These are phyloP conservation scores for Fraxinus angustifolia DNA, from an alignment of 305 asterid genomes.

Conservation along the genomic window DNA sequence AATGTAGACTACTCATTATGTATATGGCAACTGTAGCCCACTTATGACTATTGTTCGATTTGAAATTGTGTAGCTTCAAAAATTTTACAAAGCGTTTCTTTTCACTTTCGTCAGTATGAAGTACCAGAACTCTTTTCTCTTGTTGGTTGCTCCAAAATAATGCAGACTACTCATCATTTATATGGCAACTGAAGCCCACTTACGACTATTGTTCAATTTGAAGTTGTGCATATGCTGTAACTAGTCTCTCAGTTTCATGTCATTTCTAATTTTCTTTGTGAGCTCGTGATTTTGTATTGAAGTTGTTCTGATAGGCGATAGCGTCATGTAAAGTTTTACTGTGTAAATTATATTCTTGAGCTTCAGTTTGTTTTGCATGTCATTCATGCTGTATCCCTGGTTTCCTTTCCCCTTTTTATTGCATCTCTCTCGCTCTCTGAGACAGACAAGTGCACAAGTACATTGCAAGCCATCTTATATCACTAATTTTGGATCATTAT, in stretches of 20 bases:
- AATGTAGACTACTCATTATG: background rate
- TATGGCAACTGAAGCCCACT: constrained; percentile 17
- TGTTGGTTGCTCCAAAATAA: background rate
- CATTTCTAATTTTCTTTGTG: background rate
- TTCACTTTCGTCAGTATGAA: background rate
- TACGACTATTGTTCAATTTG: constrained; percentile 7
- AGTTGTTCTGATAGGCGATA: background rate
- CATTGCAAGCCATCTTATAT: background rate
- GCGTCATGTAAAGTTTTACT: background rate
- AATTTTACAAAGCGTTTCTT: constrained; percentile 13
- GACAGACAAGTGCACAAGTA: background rate
- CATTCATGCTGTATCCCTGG: background rate
- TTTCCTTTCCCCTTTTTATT: background rate
- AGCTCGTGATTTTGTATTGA: constrained; percentile 13
- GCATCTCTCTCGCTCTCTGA: background rate
- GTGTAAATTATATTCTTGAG: background rate
- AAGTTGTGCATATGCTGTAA: background rate
- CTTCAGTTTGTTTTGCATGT: background rate
- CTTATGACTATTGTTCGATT: constrained; percentile 12
- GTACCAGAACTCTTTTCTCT: constrained; percentile 6
- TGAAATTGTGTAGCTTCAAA: background rate
- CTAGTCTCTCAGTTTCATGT: background rate
- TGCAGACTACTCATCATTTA: constrained; percentile 1
- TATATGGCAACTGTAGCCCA: constrained; percentile 15
- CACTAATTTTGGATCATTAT: constrained; percentile 12